phyloP scores from a whole-genome alignment of 176 grass and related monocot species.

The Oryza nivara region DNA sequence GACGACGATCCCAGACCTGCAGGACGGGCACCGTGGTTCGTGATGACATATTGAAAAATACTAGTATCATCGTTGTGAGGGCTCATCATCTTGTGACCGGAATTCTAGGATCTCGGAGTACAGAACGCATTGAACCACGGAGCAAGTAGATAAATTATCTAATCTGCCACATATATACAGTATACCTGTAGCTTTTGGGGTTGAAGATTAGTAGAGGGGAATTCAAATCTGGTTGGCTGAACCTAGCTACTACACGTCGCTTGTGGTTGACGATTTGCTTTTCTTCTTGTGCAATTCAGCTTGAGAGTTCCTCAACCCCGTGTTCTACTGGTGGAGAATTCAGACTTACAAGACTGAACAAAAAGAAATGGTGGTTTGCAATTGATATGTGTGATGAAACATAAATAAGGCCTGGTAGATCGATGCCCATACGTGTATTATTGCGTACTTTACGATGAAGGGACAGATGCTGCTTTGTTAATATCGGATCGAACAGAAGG shows the following conservation, averaged over 20 bases:
- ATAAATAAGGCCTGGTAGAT: background rate
- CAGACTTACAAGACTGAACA: background rate
- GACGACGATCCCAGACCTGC: conserved; percentile 14
- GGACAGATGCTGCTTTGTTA: background rate
- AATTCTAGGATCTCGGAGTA: conserved; percentile 39
- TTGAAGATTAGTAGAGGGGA: background rate
- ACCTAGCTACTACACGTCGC: background rate
- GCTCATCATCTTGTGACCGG: conserved; percentile 7
- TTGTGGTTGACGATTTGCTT: conserved; percentile 22
- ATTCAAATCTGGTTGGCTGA: background rate
- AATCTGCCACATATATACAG: background rate
- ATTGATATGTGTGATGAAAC: background rate
- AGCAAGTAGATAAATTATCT: background rate
- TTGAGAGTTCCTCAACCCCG: background rate
- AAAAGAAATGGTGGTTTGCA: background rate
- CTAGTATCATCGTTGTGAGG: background rate
- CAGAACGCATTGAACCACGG: background rate
- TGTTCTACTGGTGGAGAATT: background rate
- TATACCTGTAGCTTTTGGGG: background rate
- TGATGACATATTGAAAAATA: background rate
- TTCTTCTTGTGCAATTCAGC: conserved; percentile 4
- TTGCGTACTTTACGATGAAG: background rate
- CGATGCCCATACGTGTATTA: background rate
- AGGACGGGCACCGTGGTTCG: background rate
- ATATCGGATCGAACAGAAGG: background rate